Evolutionary conservation across 2,329 filamentous ascomycete genomes (phyloP), one percentile per base, ranked within the genome.

Genomic region (Exophiala spinifera): DNA sequence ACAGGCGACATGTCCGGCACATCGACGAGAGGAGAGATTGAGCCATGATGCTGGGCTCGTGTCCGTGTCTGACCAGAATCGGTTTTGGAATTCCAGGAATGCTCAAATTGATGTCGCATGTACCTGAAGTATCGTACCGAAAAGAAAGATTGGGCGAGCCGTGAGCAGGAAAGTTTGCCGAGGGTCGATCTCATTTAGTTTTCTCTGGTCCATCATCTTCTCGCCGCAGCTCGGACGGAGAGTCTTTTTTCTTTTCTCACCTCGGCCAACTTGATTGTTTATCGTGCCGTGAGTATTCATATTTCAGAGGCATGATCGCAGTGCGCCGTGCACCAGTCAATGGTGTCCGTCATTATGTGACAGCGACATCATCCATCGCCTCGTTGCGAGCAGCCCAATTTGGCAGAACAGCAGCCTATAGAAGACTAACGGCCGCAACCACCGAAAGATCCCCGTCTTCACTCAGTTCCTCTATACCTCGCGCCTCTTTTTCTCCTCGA

Each of bases 331-430:
- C 55, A 52, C 57, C 60, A 19, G 42, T 61, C 3, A 17, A 54
- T 49, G 52, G 53, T 55, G 55, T 59, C 52, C 54, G 55, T 49
- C 61, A 62, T 33, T 61, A 63, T 63, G 61, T 62, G 58, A 62
- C 60, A 33, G 51, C 51, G 46, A 46, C 53, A n/a, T 39, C 40
- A 17, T 39, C 61, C 15, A 34, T 59, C 45, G 55, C 61, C 44
- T 55, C 59, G 28, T 48, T 57, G 19, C 55, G 56, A 52, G 31
- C 55, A 42, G 52, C 60, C 39, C 60, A 60, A 42, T 55, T 55
- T 57, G 60, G 57, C 47, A 52, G 60, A 51, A 59, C 56, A 28
- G 51, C 56, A 49, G 60, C 56, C 34, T 53, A 54, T 46, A 48
- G 56, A 56, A 46, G 55, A 50, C 55, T 61, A 58, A 50, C 46